These are phyloP conservation scores for Sarcodon sp. DNA, from an alignment of 768 basidiomycete species.

Conservation along the genomic window DNA sequence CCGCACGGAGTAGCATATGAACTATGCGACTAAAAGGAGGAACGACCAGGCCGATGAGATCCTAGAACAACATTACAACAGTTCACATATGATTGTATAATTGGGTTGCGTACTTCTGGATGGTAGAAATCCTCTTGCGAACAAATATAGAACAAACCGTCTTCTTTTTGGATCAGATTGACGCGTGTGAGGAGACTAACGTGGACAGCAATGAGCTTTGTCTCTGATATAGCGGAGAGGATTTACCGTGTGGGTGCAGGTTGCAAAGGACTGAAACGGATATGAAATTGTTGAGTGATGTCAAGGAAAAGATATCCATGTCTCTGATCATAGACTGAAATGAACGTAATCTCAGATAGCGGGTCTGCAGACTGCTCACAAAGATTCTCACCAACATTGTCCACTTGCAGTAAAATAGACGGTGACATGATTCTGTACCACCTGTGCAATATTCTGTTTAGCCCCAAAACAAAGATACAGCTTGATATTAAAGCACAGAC, in stretches of 20 bases:
- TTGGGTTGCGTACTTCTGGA: constrained; percentile 19
- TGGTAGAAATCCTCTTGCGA: constrained; percentile 50
- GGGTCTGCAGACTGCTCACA: too few species aligned
- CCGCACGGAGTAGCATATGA: constrained; percentile 15
- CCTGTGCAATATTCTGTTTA: constrained; percentile 15
- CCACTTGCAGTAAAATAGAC: constrained; percentile 24
- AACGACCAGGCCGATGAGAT: constrained; percentile 28
- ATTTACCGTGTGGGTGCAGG: constrained; percentile 34
- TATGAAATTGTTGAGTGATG: constrained; percentile 37
- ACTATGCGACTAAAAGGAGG: constrained; percentile 29
- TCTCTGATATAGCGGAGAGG: too few species aligned
- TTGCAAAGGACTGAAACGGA: constrained; percentile 31
- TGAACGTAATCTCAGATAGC: too few species aligned
- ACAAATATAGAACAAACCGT: constrained; percentile 29
- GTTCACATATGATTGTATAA: neutral
- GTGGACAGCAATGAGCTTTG: constrained; percentile 19
- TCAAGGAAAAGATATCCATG: constrained; percentile 34
- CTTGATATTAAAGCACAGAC: constrained; percentile 16
- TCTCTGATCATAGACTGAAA: constrained; percentile 27
- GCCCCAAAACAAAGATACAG: neutral
- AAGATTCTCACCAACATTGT: constrained; percentile 16
- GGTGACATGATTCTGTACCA: constrained; percentile 60
- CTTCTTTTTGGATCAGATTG: constrained; percentile 14
- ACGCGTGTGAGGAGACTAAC: constrained; percentile 27
- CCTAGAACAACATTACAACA: constrained; percentile 15